Conservation (phyloP, 176 grass and related monocot species). For the Aegilops sharonensis region DNA sequence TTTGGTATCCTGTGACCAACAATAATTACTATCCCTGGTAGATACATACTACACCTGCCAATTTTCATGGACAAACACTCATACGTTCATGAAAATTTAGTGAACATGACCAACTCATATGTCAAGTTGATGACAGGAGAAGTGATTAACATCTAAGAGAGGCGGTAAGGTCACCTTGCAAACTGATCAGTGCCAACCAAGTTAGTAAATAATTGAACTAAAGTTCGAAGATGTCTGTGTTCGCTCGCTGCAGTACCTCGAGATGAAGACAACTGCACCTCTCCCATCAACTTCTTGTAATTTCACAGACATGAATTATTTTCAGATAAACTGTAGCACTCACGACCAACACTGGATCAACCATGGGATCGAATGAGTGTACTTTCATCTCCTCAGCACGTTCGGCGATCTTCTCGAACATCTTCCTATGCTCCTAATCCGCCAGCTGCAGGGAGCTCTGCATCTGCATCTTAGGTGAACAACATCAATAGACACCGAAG, state of each 20-base stretch:
- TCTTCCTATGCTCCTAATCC: constrained; percentile 49
- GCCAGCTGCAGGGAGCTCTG: constrained; percentile 46
- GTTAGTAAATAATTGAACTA: constrained; percentile 2
- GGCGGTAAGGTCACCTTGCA: constrained; percentile 50
- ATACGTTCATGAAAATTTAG: too few relatives aligned
- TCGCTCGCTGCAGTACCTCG: constrained; percentile 36
- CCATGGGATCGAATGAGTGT: neutral
- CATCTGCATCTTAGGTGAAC: constrained; percentile 47
- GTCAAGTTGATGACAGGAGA: neutral
- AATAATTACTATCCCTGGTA: neutral
- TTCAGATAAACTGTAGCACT: too few relatives aligned
- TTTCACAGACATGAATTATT: too few relatives aligned
- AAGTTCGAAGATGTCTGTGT: neutral
- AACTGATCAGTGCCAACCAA: constrained; percentile 2
- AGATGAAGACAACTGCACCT: constrained; percentile 52
- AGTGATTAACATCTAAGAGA: constrained; percentile 10
- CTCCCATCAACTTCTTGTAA: constrained; percentile 46
- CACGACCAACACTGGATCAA: neutral
- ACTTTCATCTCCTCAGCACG: constrained; percentile 45
- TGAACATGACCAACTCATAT: too few relatives aligned
- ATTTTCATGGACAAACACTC: neutral
- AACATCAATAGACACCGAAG: constrained; percentile 1
- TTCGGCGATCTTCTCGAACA: constrained; percentile 38
- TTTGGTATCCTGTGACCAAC: neutral
- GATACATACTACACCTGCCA: neutral